These are phyloP conservation scores for Oryza glumipatula DNA, from an alignment of 176 grass and related monocot species.

Conservation along the genomic window DNA sequence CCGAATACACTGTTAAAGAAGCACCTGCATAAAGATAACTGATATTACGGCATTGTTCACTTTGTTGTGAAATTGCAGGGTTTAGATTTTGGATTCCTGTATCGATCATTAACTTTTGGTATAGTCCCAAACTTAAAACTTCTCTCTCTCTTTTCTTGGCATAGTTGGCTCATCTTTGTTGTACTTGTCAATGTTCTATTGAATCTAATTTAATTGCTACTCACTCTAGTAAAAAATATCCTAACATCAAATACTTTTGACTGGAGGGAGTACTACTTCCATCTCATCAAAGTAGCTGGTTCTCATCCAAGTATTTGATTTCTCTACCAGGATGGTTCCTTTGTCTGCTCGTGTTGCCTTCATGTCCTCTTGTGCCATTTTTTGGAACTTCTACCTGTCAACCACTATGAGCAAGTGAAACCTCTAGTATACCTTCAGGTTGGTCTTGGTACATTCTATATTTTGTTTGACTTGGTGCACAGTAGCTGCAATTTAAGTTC, in stretches of 20 bases:
- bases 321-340: constrained; percentile 71
- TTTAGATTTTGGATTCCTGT: constrained; percentile 98
- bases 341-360: constrained; percentile 88
- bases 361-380: constrained; percentile 94
- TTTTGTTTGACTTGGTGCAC: background rate
- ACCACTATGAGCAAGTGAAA: constrained; percentile 84
- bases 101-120: constrained; percentile 88
- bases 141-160: background rate
- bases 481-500: constrained; percentile 10
- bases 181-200: background rate
- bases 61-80: constrained; percentile 58
- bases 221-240: too few species aligned
- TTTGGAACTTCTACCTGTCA: constrained; percentile 96
- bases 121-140: constrained; percentile 26
- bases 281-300: constrained; percentile 10
- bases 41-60: constrained; percentile 1
- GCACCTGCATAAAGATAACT: constrained; percentile 13
- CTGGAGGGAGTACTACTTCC: background rate
- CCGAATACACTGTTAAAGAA: background rate
- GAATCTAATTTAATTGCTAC: constrained; percentile 27
- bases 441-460: constrained; percentile 4
- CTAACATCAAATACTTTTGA: too few species aligned
- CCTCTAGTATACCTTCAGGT: constrained; percentile 44
- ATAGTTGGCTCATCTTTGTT: constrained; percentile 1
- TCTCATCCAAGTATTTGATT: constrained; percentile 14